phyloP scores from a whole-genome alignment of 2,329 filamentous ascomycete species.

The Clarireedia homoeocarpa region DNA sequence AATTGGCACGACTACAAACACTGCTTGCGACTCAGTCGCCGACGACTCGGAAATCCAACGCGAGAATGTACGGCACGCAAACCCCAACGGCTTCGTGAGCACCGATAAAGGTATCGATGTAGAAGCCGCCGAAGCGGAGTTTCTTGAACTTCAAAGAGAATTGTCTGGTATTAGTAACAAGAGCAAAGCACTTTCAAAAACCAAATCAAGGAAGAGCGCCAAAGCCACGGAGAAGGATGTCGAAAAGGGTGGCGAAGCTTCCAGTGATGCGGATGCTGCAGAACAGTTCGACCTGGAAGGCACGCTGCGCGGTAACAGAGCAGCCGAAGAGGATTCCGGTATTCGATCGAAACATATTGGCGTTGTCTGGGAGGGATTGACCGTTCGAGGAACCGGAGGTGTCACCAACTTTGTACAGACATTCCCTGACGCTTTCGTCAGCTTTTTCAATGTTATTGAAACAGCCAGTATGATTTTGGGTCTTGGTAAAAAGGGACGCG shows the following conservation, averaged over 20 bases:
- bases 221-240: conserved; percentile 38
- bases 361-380: conserved; percentile 70
- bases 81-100: conserved; percentile 41
- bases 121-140: conserved; percentile 60
- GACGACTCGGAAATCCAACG: conserved; percentile 37
- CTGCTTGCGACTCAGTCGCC: conserved; percentile 1
- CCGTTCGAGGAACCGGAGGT: conserved; percentile 68
- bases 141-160: conserved; percentile 57
- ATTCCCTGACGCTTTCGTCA: conserved; percentile 63
- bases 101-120: conserved; percentile 44
- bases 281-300: conserved; percentile 67
- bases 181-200: conserved; percentile 42
- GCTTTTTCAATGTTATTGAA: conserved; percentile 67
- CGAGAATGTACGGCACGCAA: conserved; percentile 28
- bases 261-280: conserved; percentile 27
- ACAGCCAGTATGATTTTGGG: conserved; percentile 58
- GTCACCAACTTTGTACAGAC: conserved; percentile 63
- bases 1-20: background rate
- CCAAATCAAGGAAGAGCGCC: conserved; percentile 32
- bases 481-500: conserved; percentile 56
- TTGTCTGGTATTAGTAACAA: conserved; percentile 49
- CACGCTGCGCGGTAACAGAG: conserved; percentile 62
- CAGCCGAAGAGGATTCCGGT: conserved; percentile 65
- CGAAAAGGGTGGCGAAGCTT: conserved; percentile 43
- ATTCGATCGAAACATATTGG: conserved; percentile 76